A percentile compares a stretch with the other conserved stretches of the same genome.
Conservation (phyloP, 2,329 filamentous ascomycete genomes). For the Ophiostoma triangulosporum region DNA sequence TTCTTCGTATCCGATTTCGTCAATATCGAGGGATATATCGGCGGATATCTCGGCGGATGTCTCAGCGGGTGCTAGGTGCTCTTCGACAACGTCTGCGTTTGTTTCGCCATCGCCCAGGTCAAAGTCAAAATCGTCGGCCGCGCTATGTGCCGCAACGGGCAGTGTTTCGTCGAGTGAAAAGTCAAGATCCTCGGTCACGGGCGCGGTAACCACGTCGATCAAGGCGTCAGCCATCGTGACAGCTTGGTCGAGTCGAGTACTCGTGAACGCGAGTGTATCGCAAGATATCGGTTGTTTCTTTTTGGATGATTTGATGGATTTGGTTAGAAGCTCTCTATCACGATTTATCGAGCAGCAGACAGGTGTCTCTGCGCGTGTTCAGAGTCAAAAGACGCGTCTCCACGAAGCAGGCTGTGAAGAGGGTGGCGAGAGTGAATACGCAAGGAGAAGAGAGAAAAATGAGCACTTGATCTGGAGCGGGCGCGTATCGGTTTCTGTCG, state of each 20-base stretch:
- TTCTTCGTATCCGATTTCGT: conserved; percentile 27
- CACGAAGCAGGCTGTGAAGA: too few species aligned
- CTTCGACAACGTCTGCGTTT: background rate
- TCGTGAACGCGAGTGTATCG: too few species aligned
- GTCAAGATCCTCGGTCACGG: conserved; percentile 14
- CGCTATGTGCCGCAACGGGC: conserved; percentile 9
- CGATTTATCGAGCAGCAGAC: too few species aligned
- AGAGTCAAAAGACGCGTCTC: too few species aligned
- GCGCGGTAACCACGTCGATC: conserved; percentile 4
- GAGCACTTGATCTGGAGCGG: background rate
- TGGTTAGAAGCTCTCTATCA: too few species aligned
- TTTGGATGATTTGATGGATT: too few species aligned
- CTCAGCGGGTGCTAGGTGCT: background rate
- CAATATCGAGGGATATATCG: conserved; percentile 10
- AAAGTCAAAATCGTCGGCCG: conserved; percentile 21
- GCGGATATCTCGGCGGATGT: background rate
- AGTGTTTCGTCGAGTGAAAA: conserved; percentile 14
- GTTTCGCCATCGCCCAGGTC: conserved; percentile 16
- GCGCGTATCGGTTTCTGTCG: background rate
- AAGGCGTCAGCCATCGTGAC: conserved; percentile 14
- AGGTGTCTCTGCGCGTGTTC: background rate
- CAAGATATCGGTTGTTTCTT: too few species aligned
- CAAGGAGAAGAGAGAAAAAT: background rate
- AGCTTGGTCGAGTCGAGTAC: background rate
- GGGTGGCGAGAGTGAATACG: background rate